Conservation (phyloP, 1,284 basidiomycete species). For the Ustilago esculenta region DNA sequence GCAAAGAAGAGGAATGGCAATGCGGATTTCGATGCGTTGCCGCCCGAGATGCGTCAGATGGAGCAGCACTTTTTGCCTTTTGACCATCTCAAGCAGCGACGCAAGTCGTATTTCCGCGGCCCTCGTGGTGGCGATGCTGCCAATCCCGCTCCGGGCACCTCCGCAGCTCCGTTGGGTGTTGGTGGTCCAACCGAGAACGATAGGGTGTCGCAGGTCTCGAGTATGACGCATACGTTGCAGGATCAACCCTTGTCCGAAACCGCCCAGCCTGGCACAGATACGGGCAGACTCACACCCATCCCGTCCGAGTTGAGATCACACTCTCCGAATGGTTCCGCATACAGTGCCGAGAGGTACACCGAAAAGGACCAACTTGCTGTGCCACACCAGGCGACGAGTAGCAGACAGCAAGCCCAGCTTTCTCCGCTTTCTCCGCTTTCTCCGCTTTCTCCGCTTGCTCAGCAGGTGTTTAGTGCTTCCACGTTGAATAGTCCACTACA, state of each 20-base stretch:
- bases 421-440: no score
- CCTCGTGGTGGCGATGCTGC: background rate
- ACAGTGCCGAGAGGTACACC: conserved; percentile 9
- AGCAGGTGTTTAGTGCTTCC: no score
- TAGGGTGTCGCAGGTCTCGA: conserved; percentile 44
- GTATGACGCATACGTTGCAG: conserved; percentile 44
- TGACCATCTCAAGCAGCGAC: conserved; percentile 59
- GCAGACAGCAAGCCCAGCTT: no score
- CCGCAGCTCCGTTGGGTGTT: conserved; percentile 25
- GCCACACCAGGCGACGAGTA: no score
- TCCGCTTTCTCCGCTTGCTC: no score
- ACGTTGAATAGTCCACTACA: no score
- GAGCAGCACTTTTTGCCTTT: conserved; percentile 78
- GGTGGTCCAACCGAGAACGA: conserved; percentile 42
- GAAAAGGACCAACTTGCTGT: conserved; percentile 21
- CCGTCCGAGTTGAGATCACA: background rate
- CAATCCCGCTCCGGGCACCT: background rate
- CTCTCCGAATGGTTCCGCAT: background rate
- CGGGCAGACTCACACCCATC: conserved; percentile 10
- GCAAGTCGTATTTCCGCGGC: conserved; percentile 54
- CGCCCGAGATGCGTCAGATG: conserved; percentile 93
- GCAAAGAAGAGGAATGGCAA: conserved; percentile 90
- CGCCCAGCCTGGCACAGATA: conserved; percentile 11
- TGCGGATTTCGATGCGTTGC: conserved; percentile 83
- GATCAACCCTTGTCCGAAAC: conserved; percentile 61